These are phyloP conservation scores for Tausonia pullulans DNA, from an alignment of 1,284 basidiomycete genomes.

Conservation along the genomic window DNA sequence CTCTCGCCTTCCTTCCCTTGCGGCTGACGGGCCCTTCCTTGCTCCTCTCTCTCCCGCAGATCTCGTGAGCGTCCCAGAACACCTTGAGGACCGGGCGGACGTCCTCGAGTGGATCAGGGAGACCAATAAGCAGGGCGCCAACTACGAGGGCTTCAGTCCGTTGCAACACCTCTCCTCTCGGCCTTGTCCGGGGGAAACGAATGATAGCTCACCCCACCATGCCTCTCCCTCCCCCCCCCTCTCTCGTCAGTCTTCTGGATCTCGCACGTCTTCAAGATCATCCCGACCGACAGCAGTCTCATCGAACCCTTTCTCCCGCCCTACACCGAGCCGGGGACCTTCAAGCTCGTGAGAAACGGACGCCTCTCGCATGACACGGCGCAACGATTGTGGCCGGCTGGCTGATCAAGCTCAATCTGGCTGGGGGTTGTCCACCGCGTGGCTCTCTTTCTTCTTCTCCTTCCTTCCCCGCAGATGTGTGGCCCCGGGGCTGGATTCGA, in stretches of 20 bases:
- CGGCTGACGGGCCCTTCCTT: no score
- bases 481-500: slow-evolving; percentile 7
- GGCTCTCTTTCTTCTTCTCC: no score
- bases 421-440: no score
- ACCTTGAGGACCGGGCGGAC: not conserved
- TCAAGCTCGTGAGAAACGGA: not conserved
- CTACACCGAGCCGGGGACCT: not conserved
- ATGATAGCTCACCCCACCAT: not conserved
- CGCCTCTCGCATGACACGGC: no score
- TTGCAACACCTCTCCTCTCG: not conserved
- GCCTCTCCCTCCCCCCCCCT: not conserved
- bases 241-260: slow-evolving; percentile 10
- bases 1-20: not conserved
- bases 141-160: slow-evolving; percentile 5
- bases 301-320: slow-evolving; percentile 6
- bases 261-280: not conserved
- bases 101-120: slow-evolving; percentile 1
- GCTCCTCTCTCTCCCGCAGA: not conserved
- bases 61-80: not conserved
- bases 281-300: slow-evolving; percentile 6
- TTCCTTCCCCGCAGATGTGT: not conserved
- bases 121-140: not conserved
- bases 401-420: not conserved
- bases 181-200: not conserved
- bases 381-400: no score